Conservation (phyloP, 2,329 filamentous ascomycete genomes). For the Helminthosporium solani region DNA sequence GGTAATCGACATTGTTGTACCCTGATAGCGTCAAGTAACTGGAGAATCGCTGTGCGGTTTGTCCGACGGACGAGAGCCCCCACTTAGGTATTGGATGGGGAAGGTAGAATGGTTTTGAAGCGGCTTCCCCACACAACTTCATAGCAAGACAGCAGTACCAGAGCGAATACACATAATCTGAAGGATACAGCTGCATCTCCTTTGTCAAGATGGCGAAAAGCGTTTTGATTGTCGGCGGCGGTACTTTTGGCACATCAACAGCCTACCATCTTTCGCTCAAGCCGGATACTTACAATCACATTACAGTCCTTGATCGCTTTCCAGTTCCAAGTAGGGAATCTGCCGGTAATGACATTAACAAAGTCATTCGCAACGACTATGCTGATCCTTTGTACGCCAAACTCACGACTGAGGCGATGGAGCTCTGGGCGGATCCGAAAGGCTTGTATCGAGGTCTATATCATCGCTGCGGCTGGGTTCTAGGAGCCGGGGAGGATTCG, state of each 20-base stretch:
- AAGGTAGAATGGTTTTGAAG: background rate
- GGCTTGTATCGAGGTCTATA: background rate
- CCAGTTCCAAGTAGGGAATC: slow-evolving; percentile 47
- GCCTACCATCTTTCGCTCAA: slow-evolving; percentile 57
- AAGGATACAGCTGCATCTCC: too few species aligned
- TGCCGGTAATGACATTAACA: slow-evolving; percentile 60
- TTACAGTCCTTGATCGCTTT: slow-evolving; percentile 13
- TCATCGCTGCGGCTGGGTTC: slow-evolving; percentile 1
- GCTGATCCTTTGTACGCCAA: slow-evolving; percentile 56
- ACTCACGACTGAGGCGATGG: slow-evolving; percentile 39
- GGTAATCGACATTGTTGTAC: too few species aligned
- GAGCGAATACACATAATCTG: too few species aligned
- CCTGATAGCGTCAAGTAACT: too few species aligned
- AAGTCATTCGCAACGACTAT: slow-evolving; percentile 59
- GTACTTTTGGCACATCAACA: slow-evolving; percentile 63
- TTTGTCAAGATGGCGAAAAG: background rate
- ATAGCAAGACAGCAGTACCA: background rate
- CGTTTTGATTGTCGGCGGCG: slow-evolving; percentile 60
- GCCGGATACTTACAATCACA: slow-evolving; percentile 44
- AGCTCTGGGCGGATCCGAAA: slow-evolving; percentile 1
- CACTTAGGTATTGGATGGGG: background rate
- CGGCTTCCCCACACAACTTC: background rate
- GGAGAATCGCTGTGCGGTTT: too few species aligned
- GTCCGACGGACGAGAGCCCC: background rate
- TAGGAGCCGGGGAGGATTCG: background rate